Evolutionary conservation across 768 basidiomycete species (phyloP).

Genomic region (Tubosaeta sp.): DNA sequence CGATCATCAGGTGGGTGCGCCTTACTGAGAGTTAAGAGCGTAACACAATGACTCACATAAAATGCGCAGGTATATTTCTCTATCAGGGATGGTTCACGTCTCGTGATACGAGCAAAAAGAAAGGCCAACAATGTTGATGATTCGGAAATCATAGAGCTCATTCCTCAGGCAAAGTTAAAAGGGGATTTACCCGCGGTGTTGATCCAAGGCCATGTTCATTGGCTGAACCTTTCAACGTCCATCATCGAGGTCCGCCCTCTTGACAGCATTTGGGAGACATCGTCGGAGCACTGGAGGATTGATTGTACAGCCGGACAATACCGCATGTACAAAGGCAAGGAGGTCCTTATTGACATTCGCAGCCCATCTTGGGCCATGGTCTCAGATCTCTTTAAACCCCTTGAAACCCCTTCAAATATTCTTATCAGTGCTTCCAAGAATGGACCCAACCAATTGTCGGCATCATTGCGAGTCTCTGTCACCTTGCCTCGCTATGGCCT

Average conservation of each 20-base stretch:
- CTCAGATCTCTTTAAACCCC: constrained; percentile 14
- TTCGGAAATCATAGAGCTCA: constrained; percentile 13
- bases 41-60: neutral
- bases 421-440: constrained; percentile 8
- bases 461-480: constrained; percentile 19
- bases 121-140: too few species aligned
- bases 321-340: constrained; percentile 2
- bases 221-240: constrained; percentile 23
- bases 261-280: constrained; percentile 19
- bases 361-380: constrained; percentile 29
- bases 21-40: neutral
- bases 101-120: constrained; percentile 12
- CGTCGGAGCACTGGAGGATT: constrained; percentile 25
- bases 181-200: constrained; percentile 26
- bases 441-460: neutral
- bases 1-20: constrained; percentile 14
- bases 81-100: neutral
- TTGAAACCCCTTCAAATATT: constrained; percentile 21
- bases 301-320: constrained; percentile 3
- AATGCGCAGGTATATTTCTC: constrained; percentile 13
- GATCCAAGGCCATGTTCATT: constrained; percentile 23
- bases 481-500: constrained; percentile 39
- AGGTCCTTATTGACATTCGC: constrained; percentile 24
- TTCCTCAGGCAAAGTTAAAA: constrained; percentile 18
- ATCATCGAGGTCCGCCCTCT: constrained; percentile 28